Evolutionary conservation across 805 yeast genomes (phyloP), one percentile per base, ranked within the genome.

Genomic region (Ogataea pilisensis): DNA sequence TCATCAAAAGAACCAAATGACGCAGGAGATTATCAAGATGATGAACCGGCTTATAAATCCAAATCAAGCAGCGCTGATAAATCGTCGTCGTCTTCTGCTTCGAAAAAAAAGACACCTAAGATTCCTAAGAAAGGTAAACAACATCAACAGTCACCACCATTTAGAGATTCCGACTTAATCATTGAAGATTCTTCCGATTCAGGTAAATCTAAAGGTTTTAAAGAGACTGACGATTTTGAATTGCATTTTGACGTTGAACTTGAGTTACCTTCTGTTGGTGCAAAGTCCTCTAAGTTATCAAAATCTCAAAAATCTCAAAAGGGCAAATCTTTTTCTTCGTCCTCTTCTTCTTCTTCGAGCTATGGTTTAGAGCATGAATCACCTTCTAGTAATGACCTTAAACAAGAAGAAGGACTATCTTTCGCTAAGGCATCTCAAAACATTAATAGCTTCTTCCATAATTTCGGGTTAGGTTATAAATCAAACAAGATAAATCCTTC

Each of bases 121-220:
- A 19, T n/a, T 18, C 20, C 22, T 14, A 20, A 27, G 20, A 28
- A 28, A 16, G 39, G 31, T 11, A 24, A 32, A 11, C 20, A 45
- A 35, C 38, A 35, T 20, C 38, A 41, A 17, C 24, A n/a, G 1
- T 37, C 40, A 4, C n/a, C 45, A 3, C 33, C 40, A 24, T 29
- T 20, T 12, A 35, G 34, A 11, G 58, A 56, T 35, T 57, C 54
- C 5, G 60, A 54, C 29, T 48, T 44, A 28, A 51, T 54, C 27
- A 56, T 49, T 18, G 43, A 33, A 31, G 45, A 45, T 4, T 37
- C 36, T 28, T 18, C 41, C 11, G 43, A 36, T 26, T 45, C 58
- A 5, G 55, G 53, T 13, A 42, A 43, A 19, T 44, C 53, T 8
- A 55, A 54, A 34, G 60, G 60, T 2, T 55, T 50, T 37, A 55